These are phyloP conservation scores for Pueraria montana DNA, from an alignment of 306 rosid species.

Conservation along the genomic window DNA sequence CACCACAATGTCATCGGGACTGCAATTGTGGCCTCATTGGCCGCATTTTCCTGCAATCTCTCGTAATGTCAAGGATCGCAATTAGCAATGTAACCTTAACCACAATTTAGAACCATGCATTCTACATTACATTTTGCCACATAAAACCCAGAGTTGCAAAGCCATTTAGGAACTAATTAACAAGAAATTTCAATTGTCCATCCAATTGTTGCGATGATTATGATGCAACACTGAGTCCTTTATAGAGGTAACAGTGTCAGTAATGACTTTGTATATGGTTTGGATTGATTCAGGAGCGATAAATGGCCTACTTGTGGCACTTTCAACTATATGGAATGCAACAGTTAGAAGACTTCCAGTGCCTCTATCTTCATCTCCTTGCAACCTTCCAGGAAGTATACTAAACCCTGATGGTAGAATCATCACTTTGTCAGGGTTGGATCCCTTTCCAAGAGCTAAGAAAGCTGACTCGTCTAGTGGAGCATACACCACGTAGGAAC, in stretches of 20 bases:
- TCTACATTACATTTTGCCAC: conserved; percentile 16
- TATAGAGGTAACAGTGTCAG: conserved; percentile 48
- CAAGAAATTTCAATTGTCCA: not conserved
- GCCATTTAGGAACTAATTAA: not conserved
- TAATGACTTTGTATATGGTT: conserved; percentile 41
- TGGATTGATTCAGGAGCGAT: conserved; percentile 48
- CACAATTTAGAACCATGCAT: no score
- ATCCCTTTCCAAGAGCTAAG: conserved; percentile 51
- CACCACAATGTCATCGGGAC: no score
- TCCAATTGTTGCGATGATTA: conserved; percentile 30
- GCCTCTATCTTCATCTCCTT: not conserved
- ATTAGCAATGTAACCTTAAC: no score
- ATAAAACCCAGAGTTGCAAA: conserved; percentile 2
- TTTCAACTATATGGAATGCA: conserved; percentile 54
- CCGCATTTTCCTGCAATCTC: no score
- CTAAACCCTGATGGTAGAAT: conserved; percentile 70
- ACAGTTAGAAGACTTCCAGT: conserved; percentile 57
- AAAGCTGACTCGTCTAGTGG: conserved; percentile 56
- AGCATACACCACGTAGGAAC: conserved; percentile 63
- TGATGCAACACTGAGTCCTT: conserved; percentile 28
- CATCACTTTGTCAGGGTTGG: conserved; percentile 50
- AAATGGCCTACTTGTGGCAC: not conserved
- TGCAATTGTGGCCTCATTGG: no score
- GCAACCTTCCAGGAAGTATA: conserved; percentile 57
- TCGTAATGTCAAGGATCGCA: no score